Evolutionary conservation across 768 basidiomycete species (phyloP).

Genomic region (Kwoniella shandongensis): DNA sequence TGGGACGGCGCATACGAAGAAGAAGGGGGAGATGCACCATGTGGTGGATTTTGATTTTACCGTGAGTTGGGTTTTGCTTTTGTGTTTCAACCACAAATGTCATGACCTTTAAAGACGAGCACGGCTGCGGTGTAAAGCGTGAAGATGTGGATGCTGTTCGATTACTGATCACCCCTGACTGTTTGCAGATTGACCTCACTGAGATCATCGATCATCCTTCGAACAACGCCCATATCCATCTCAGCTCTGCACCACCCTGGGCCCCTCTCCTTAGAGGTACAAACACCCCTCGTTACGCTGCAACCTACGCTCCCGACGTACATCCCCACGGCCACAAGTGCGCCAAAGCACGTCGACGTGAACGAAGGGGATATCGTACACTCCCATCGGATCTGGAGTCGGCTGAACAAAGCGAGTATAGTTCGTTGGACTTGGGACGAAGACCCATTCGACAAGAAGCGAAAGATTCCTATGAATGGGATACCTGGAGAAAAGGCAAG

Average conservation of each 20-base stretch:
- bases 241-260: conserved; percentile 31
- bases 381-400: not conserved
- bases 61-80: too few species aligned
- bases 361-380: conserved; percentile 5
- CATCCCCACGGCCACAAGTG: not conserved
- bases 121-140: too few species aligned
- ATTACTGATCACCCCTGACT: too few species aligned
- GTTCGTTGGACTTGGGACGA: conserved; percentile 18
- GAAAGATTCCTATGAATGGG: conserved; percentile 9
- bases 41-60: conserved; percentile 44
- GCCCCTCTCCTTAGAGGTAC: conserved; percentile 18
- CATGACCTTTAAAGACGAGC: too few species aligned
- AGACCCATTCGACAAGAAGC: conserved; percentile 7
- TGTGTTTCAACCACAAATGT: too few species aligned
- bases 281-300: conserved; percentile 19
- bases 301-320: conserved; percentile 16
- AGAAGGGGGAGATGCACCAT: conserved; percentile 28
- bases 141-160: too few species aligned
- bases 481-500: conserved; percentile 14
- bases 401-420: not conserved
- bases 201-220: conserved; percentile 24
- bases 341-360: conserved; percentile 1
- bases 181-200: conserved; percentile 40
- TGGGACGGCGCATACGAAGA: conserved; percentile 14
- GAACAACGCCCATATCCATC: conserved; percentile 55